Evolutionary conservation across 345 rosid species (phyloP).

Genomic region (Brassica cretica): DNA sequence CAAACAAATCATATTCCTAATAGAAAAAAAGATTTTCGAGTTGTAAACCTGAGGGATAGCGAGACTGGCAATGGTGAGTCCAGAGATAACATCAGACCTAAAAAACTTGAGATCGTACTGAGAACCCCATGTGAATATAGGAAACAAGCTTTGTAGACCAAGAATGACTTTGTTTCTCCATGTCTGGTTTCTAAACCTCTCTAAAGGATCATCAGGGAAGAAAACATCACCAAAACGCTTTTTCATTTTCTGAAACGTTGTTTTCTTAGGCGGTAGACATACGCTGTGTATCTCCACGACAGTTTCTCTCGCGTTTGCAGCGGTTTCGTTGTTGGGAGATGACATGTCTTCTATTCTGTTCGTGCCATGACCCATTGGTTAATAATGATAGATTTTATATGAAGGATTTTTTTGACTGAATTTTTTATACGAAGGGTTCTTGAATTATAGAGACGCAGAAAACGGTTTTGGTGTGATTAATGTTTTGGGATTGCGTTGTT

Average conservation of each 20-base stretch:
- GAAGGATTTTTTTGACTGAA: too few relatives aligned
- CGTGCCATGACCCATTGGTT: constrained; percentile 37
- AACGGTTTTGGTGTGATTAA: background rate
- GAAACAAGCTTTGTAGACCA: constrained; percentile 71
- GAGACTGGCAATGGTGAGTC: constrained; percentile 99
- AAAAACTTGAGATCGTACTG: constrained; percentile 60
- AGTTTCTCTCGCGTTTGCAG: constrained; percentile 20
- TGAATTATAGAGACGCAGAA: background rate
- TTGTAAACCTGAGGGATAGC: constrained; percentile 91
- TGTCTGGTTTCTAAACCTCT: constrained; percentile 77
- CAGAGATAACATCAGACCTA: constrained; percentile 87
- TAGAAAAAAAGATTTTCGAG: background rate
- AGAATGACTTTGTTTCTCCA: constrained; percentile 54
- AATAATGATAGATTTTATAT: too few relatives aligned
- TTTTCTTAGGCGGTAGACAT: constrained; percentile 65
- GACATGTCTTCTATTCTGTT: constrained; percentile 46
- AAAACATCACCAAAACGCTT: constrained; percentile 66
- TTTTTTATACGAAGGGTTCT: background rate
- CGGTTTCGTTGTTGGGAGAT: constrained; percentile 35
- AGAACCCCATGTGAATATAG: constrained; percentile 81
- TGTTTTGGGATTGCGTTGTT: constrained; percentile 18
- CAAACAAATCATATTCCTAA: background rate
- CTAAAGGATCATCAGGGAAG: constrained; percentile 95
- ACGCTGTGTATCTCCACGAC: constrained; percentile 64
- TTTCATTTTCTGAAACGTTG: constrained; percentile 65